Percentiles rank a stretch among this genome's conserved stretches.
These are phyloP conservation scores for Chaetothyriales sp. DNA, from an alignment of 2,329 filamentous ascomycete genomes.

Conservation along the genomic window DNA sequence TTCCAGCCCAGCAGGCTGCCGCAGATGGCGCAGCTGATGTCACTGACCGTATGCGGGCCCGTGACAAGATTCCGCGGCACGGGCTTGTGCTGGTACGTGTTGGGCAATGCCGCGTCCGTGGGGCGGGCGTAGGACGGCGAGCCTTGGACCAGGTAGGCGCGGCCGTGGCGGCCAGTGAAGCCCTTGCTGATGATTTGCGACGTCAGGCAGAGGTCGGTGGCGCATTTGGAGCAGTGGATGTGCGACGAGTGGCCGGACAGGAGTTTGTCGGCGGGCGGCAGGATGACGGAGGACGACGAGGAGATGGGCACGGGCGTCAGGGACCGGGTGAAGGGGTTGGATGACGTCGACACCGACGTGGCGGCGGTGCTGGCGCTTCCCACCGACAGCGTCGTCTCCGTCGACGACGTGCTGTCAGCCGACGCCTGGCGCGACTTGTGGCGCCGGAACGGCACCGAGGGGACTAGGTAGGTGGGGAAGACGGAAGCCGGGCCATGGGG, in stretches of 20 bases:
- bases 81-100: constrained; percentile 43
- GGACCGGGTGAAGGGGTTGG: constrained; percentile 17
- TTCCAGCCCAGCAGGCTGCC: constrained; percentile 50
- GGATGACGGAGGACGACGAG: constrained; percentile 5
- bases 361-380: constrained; percentile 16
- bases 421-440: constrained; percentile 25
- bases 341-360: constrained; percentile 5
- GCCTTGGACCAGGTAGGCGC: constrained; percentile 46
- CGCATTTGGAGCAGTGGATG: constrained; percentile 46
- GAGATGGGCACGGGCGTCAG: constrained; percentile 9
- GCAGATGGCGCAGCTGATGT: constrained; percentile 45
- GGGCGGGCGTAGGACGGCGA: constrained; percentile 15
- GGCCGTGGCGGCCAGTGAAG: constrained; percentile 51
- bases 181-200: constrained; percentile 51
- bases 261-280: constrained; percentile 23
- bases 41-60: constrained; percentile 48
- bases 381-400: constrained; percentile 20
- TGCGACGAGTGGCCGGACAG: constrained; percentile 38
- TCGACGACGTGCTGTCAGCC: constrained; percentile 25
- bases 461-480: constrained; percentile 40
- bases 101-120: constrained; percentile 35
- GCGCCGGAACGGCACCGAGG: constrained; percentile 34
- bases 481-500: constrained; percentile 17
- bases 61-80: constrained; percentile 48
- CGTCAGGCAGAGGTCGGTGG: constrained; percentile 44